Percentiles rank a stretch among this genome's conserved stretches.
Evolutionary conservation across 306 rosid genomes (phyloP).

Genomic region (Argentina anserina): DNA sequence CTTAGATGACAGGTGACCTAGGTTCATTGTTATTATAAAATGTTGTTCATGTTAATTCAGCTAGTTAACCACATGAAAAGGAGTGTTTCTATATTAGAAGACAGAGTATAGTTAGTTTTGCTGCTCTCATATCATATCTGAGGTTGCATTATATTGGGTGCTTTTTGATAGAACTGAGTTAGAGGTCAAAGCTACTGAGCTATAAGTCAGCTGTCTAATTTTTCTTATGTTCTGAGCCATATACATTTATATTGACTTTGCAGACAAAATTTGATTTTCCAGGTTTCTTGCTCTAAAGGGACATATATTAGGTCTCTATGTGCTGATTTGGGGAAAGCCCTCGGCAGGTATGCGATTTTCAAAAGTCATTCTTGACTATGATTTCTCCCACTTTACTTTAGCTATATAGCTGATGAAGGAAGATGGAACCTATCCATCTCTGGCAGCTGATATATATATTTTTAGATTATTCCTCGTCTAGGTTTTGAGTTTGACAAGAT

Average conservation of each 20-base stretch:
- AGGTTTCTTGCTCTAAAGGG: constrained; percentile 89
- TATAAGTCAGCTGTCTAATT: neutral
- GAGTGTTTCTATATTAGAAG: no score
- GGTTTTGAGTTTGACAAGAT: neutral
- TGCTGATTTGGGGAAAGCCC: constrained; percentile 89
- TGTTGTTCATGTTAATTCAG: no score
- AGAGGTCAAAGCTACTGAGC: neutral
- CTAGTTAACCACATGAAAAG: no score
- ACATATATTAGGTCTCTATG: constrained; percentile 89
- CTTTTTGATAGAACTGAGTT: neutral
- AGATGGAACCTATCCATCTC: neutral
- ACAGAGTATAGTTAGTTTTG: neutral
- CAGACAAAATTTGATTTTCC: constrained; percentile 92
- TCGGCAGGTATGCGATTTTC: constrained; percentile 66
- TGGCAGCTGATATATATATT: neutral
- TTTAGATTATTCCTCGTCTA: neutral
- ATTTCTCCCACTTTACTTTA: neutral
- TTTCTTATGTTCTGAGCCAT: neutral
- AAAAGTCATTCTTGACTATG: constrained; percentile 3
- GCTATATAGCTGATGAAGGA: neutral
- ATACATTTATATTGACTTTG: constrained; percentile 17
- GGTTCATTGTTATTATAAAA: neutral
- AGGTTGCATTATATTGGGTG: neutral
- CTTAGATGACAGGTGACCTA: constrained; percentile 70
- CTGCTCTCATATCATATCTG: neutral